Evolutionary conservation across 257 asterid genomes (phyloP).

Genomic region (Fraxinus americana): DNA sequence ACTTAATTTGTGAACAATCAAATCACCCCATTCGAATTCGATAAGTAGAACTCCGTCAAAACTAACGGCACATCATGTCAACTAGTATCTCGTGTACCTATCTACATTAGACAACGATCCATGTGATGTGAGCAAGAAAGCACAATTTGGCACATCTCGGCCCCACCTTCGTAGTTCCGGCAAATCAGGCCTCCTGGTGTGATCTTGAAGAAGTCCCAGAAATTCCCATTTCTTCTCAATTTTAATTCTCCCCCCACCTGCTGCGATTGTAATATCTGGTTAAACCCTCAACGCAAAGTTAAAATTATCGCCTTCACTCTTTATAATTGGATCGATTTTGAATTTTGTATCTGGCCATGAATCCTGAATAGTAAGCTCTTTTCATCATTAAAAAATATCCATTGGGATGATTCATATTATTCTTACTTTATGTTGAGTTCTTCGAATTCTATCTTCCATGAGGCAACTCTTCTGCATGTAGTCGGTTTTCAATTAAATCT

Average conservation of each 20-base stretch:
- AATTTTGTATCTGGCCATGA: constrained; percentile 42
- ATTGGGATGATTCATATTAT: not conserved
- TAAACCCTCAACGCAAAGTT: not conserved
- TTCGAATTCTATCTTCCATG: not conserved
- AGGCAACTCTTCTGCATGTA: constrained; percentile 3
- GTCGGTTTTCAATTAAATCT: not conserved
- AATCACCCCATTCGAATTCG: no score
- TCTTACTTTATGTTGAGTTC: not conserved
- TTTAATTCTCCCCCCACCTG: not conserved
- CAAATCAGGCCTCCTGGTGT: not conserved
- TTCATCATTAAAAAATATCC: not conserved
- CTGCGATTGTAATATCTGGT: not conserved
- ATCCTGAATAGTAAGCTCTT: constrained; percentile 68
- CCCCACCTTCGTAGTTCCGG: not conserved
- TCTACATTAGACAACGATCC: no score
- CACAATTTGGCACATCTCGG: not conserved
- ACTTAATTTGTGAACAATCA: no score
- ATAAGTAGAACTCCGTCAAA: no score
- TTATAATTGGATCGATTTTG: constrained; percentile 3
- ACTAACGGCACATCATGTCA: no score
- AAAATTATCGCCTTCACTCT: not conserved
- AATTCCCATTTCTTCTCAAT: not conserved
- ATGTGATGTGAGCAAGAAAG: not conserved
- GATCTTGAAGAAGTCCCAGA: not conserved
- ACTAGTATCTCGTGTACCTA: no score